Conservation (phyloP, 2,329 filamentous ascomycete genomes). For the Juglanconis oblonga region DNA sequence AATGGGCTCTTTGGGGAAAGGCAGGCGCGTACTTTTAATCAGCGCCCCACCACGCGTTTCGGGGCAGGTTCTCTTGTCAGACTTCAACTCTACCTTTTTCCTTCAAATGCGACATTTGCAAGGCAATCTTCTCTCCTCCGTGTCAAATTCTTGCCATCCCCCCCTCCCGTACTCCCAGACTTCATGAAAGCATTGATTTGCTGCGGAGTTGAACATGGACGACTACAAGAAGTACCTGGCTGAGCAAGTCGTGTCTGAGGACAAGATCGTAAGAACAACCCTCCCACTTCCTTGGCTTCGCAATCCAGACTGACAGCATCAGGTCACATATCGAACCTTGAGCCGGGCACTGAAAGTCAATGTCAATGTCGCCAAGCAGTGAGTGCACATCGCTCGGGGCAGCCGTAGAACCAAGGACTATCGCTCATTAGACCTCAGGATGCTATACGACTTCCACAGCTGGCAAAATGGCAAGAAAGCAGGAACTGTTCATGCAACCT, state of each 20-base stretch:
- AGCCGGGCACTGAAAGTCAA: conserved; percentile 82
- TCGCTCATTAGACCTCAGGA: conserved; percentile 46
- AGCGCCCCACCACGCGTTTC: conserved; percentile 8
- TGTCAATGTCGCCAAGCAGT: conserved; percentile 88
- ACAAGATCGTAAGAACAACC: conserved; percentile 58
- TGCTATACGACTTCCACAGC: conserved; percentile 82
- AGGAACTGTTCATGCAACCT: conserved; percentile 84
- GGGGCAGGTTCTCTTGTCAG: background rate
- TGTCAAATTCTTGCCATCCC: background rate
- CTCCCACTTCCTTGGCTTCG: conserved; percentile 13
- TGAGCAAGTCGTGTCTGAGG: conserved; percentile 72
- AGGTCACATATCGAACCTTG: conserved; percentile 85
- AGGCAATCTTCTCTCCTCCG: background rate
- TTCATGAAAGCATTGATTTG: background rate
- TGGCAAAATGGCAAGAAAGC: conserved; percentile 73
- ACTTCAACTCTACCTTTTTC: background rate
- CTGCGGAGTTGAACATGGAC: conserved; percentile 38
- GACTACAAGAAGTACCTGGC: conserved; percentile 72
- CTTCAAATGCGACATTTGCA: background rate
- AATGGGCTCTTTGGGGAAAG: background rate
- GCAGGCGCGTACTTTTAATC: background rate
- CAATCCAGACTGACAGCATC: conserved; percentile 11
- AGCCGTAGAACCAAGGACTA: background rate
- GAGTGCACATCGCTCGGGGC: conserved; percentile 27
- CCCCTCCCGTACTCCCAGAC: background rate